These are phyloP conservation scores for Pseudogymnoascus sp. DNA, from an alignment of 2,329 filamentous ascomycete genomes.

Conservation along the genomic window DNA sequence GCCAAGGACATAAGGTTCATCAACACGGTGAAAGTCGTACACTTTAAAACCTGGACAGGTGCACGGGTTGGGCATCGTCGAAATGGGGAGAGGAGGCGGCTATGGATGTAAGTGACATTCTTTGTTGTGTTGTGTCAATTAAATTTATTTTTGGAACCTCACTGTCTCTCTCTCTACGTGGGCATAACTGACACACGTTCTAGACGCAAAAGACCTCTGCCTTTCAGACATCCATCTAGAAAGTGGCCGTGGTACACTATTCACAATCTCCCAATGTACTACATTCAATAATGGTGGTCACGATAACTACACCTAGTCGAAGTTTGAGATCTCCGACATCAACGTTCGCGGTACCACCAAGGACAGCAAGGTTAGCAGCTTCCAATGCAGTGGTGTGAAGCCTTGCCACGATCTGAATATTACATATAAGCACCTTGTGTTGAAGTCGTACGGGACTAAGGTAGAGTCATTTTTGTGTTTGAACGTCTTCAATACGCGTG, in stretches of 20 bases:
- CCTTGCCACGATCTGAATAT: neutral
- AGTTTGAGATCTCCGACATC: constrained; percentile 28
- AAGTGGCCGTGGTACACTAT: constrained; percentile 21
- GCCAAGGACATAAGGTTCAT: constrained; percentile 31
- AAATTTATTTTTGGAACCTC: constrained; percentile 14
- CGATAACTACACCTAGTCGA: constrained; percentile 30
- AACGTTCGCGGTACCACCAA: neutral
- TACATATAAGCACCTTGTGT: neutral
- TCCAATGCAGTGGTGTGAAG: neutral
- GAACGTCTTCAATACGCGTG: neutral
- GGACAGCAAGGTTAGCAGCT: neutral
- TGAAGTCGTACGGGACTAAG: neutral
- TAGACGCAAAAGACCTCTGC: neutral
- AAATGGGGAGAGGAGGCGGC: constrained; percentile 42
- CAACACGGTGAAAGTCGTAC: constrained; percentile 33
- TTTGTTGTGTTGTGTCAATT: constrained; percentile 22
- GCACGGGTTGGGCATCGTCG: constrained; percentile 37
- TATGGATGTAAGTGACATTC: constrained; percentile 30
- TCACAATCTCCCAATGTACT: constrained; percentile 32
- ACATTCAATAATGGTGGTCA: constrained; percentile 25
- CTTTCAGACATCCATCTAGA: neutral
- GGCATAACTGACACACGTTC: constrained; percentile 14
- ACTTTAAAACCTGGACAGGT: constrained; percentile 43
- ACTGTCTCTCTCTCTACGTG: constrained; percentile 27
- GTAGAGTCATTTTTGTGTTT: neutral